Conservation (phyloP, 2,329 filamentous ascomycete species). For the Alternaria sp. region DNA sequence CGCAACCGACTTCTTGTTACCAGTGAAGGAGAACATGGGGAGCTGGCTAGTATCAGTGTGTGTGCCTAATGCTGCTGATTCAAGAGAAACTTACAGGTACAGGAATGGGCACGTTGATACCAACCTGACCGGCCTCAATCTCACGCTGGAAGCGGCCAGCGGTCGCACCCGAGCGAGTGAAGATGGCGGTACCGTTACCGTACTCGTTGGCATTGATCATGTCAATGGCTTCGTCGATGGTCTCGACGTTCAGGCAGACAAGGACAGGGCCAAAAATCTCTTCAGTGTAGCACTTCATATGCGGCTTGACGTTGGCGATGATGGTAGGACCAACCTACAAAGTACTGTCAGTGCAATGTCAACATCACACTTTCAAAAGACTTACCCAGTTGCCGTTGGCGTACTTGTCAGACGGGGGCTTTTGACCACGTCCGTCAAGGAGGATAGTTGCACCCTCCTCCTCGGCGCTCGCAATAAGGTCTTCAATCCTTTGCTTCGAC, state of each 20-base stretch:
- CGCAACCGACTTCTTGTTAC: slow-evolving; percentile 85
- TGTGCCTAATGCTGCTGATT: background rate
- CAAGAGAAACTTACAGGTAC: slow-evolving; percentile 53
- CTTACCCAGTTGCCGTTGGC: slow-evolving; percentile 81
- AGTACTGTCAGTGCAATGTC: slow-evolving; percentile 23
- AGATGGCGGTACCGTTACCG: slow-evolving; percentile 86
- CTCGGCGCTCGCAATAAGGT: slow-evolving; percentile 77
- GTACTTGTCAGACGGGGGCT: slow-evolving; percentile 75
- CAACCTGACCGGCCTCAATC: slow-evolving; percentile 85
- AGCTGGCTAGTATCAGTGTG: slow-evolving; percentile 43
- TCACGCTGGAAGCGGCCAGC: slow-evolving; percentile 80
- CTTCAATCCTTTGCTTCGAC: slow-evolving; percentile 80
- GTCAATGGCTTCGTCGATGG: slow-evolving; percentile 79
- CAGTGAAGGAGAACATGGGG: slow-evolving; percentile 71
- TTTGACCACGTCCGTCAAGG: slow-evolving; percentile 80
- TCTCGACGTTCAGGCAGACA: slow-evolving; percentile 80
- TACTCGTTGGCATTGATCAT: slow-evolving; percentile 88
- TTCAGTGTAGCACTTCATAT: slow-evolving; percentile 85
- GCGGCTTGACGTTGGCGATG: slow-evolving; percentile 78
- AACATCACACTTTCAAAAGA: background rate
- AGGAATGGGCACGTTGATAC: slow-evolving; percentile 83
- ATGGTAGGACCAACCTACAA: slow-evolving; percentile 77
- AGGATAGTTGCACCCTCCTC: slow-evolving; percentile 82
- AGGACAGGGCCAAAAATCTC: slow-evolving; percentile 88
- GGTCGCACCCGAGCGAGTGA: slow-evolving; percentile 79